Evolutionary conservation across 805 yeast genomes (phyloP).

Genomic region (Myxozyma melibiosi): DNA sequence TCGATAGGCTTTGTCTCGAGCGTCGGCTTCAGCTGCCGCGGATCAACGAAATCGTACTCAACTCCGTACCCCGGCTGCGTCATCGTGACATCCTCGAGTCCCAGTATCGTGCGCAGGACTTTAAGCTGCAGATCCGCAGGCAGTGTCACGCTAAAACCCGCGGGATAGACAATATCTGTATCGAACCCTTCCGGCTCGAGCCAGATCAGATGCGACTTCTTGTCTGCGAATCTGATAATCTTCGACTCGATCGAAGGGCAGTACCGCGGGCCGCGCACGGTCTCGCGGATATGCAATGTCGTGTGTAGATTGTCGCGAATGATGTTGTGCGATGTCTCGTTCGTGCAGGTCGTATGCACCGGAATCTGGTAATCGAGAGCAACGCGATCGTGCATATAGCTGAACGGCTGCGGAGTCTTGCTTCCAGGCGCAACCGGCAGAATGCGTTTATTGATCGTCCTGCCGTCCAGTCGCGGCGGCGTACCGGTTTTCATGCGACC

Average conservation of each 20-base stretch:
- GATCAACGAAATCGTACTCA: constrained; percentile 95
- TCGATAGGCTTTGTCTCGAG: constrained; percentile 77
- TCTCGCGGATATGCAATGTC: constrained; percentile 87
- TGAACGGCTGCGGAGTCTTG: constrained; percentile 84
- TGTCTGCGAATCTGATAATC: constrained; percentile 75
- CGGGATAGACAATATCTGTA: constrained; percentile 87
- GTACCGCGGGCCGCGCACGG: constrained; percentile 94
- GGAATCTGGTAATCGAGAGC: constrained; percentile 51
- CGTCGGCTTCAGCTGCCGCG: constrained; percentile 76
- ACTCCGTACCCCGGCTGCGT: constrained; percentile 98
- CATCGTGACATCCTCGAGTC: constrained; percentile 85
- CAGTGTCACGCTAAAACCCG: constrained; percentile 95
- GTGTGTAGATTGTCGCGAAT: constrained; percentile 71
- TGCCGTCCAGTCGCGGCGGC: constrained; percentile 81
- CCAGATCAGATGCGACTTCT: constrained; percentile 82
- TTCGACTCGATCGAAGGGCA: constrained; percentile 97
- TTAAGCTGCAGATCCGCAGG: constrained; percentile 86
- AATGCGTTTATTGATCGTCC: constrained; percentile 67
- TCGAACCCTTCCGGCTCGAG: constrained; percentile 94
- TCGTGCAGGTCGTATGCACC: constrained; percentile 81
- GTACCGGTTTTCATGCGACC: constrained; percentile 97
- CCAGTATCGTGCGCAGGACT: constrained; percentile 77
- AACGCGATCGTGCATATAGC: constrained; percentile 73
- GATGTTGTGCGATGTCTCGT: constrained; percentile 69
- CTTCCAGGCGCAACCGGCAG: constrained; percentile 79